Base-by-base conservation (phyloP, 1,284 basidiomycete genomes). In the Leccinum pachyderme region DNA sequence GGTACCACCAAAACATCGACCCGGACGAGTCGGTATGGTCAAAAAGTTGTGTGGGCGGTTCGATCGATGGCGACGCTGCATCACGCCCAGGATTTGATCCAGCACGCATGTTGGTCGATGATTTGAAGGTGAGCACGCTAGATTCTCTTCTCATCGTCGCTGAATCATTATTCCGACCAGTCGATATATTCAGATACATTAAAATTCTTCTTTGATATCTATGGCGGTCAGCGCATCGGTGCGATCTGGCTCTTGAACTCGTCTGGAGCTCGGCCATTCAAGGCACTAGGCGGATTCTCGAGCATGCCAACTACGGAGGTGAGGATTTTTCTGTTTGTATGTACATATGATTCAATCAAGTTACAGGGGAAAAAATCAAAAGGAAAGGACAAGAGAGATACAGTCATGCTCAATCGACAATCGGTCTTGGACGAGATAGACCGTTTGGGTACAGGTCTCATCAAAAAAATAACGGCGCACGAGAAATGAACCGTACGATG, bases 221-320 rank as follows among this genome's bases (percentile, higher is more conserved):
- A 87, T 35, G 97, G 97, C 13, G 95, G 96, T 0, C 75, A 81
- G 50, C 75, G 79, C 7, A 86, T 96, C 52, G 95, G 92, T 7
- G 87, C 82, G 0, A 83, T 98, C 1, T 98, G 94, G 91, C 93
- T 97, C 64, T 89, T 91, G 0, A 78, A 81, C 27, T 64, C 88
- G 32, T 80, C 77, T 54, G 68, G 74, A 46, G 65, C 78, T 0
- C 71, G 83, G 47, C 78, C 84, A 2, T 94, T 97, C 78, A 86
- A 91, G 64, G 92, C 95, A 5, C 77, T 94, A 51, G 83, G 91
- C 15, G 89, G 88, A 2, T 96, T 89, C 73, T 91, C 87, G 1
- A 84, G 82, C 62, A 73, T 71, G 37, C 92, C 87, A 6, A 63
- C 70, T 12, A 54, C 57, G 47, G 74, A 76, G 68, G 75, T 76